These are phyloP conservation scores for Leptographium wingfieldii DNA, from an alignment of 2,329 filamentous ascomycete species.

Conservation along the genomic window DNA sequence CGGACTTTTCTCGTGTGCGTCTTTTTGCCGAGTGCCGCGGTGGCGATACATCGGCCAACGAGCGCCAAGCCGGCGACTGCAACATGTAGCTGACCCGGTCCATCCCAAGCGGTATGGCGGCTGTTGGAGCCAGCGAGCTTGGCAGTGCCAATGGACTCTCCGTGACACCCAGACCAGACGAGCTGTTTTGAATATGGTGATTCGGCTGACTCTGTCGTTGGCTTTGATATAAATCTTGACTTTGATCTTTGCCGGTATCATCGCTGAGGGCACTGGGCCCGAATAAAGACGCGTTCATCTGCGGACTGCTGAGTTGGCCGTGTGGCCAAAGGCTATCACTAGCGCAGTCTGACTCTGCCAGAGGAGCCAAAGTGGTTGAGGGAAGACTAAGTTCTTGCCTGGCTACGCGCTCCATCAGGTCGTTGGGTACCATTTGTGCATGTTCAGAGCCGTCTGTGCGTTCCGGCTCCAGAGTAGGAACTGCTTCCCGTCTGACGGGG, in stretches of 20 bases:
- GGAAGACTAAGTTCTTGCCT: not conserved
- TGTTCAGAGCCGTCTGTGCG: not conserved
- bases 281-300: not conserved
- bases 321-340: conserved; percentile 5
- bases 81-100: conserved; percentile 2
- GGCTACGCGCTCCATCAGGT: not conserved
- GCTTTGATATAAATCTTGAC: not conserved
- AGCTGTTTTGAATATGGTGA: not conserved
- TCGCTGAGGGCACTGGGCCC: not conserved
- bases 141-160: conserved; percentile 2
- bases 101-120: conserved; percentile 2
- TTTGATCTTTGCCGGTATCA: not conserved
- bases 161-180: not conserved
- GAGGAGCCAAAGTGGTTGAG: not conserved
- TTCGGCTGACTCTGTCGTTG: not conserved
- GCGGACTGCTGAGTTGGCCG: conserved; percentile 4
- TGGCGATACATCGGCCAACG: not conserved
- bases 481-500: not conserved
- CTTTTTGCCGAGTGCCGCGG: not conserved
- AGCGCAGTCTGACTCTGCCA: not conserved
- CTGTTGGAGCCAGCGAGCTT: conserved; percentile 1
- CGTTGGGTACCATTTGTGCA: not conserved
- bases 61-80: not conserved
- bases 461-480: not conserved
- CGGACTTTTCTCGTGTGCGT: not conserved